Evolutionary conservation across 768 basidiomycete species (phyloP).

Genomic region (Heimioporus sp.): DNA sequence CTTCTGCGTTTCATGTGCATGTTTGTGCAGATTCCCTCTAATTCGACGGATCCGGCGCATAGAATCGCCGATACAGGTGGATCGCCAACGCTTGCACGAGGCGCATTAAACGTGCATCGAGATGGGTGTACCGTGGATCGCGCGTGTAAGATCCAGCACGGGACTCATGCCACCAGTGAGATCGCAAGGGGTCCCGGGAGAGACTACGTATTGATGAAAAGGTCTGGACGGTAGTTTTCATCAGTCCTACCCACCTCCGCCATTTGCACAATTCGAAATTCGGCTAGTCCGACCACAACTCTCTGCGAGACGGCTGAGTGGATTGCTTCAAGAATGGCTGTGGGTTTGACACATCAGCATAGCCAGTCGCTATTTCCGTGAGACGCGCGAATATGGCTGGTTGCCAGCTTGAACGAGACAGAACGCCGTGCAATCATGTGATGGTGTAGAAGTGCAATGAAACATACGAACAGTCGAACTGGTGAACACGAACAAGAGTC

Average conservation of each 20-base stretch:
- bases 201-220: background rate
- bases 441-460: constrained; percentile 1
- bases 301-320: background rate
- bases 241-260: background rate
- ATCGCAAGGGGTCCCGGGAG: background rate
- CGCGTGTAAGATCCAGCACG: background rate
- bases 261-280: constrained; percentile 8
- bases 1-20: background rate
- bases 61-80: background rate
- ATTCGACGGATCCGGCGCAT: too few relatives aligned
- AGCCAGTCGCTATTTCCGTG: constrained; percentile 19
- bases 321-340: background rate
- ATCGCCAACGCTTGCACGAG: constrained; percentile 1
- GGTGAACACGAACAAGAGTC: constrained; percentile 5
- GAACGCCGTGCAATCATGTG: constrained; percentile 1
- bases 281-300: constrained; percentile 1
- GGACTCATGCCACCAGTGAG: background rate
- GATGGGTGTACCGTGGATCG: background rate
- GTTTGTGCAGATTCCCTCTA: background rate
- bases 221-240: too few relatives aligned
- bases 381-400: too few relatives aligned
- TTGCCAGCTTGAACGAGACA: background rate
- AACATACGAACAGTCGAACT: constrained; percentile 5
- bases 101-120: constrained; percentile 1
- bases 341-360: constrained; percentile 10